Evolutionary conservation across 495 filamentous ascomycete genomes (phyloP).

Genomic region (Tuber umbilicatum): DNA sequence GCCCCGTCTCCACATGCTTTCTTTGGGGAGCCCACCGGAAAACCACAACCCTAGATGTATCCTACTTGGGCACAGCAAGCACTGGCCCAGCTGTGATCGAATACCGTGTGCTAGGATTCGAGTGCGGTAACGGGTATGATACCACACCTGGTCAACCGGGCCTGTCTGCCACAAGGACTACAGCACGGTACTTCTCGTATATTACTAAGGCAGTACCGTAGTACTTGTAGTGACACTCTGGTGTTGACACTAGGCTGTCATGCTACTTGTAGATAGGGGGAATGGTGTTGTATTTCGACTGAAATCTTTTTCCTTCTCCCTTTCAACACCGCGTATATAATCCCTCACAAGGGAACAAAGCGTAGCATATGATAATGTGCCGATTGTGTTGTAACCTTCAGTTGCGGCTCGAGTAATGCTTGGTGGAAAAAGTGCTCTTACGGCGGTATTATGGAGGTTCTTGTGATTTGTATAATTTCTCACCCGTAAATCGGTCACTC

Average conservation of each 20-base stretch:
- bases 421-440: neutral
- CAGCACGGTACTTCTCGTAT: neutral
- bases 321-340: neutral
- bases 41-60: neutral
- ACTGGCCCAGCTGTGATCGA: neutral
- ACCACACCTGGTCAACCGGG: neutral
- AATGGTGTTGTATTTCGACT: neutral
- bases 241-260: neutral
- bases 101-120: neutral
- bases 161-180: neutral
- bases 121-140: neutral
- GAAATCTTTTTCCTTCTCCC: neutral
- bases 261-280: neutral
- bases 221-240: neutral
- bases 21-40: constrained; percentile 4
- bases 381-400: neutral
- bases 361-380: neutral
- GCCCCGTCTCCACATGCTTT: constrained; percentile 24
- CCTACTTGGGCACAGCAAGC: neutral
- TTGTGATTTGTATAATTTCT: neutral
- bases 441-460: neutral
- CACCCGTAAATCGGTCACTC: constrained; percentile 1
- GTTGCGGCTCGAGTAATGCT: neutral
- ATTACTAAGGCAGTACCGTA: neutral
- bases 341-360: neutral